phyloP scores from a whole-genome alignment of 306 rosid genomes.

The Cicer arietinum region DNA sequence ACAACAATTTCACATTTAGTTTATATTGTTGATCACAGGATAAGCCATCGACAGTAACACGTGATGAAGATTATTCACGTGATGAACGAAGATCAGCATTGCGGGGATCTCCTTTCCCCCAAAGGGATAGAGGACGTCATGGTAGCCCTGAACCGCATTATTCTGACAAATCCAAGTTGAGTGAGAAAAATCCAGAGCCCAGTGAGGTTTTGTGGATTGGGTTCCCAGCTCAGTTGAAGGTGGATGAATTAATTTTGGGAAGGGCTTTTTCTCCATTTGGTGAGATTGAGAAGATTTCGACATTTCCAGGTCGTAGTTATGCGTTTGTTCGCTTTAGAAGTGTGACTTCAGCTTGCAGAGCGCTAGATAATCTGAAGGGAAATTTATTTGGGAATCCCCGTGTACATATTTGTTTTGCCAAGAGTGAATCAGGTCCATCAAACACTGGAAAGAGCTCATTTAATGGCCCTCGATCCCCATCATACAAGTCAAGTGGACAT shows the following conservation, averaged over 20 bases:
- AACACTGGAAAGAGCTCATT: slow-evolving; percentile 68
- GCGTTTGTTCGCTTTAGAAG: slow-evolving; percentile 89
- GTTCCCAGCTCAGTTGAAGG: slow-evolving; percentile 84
- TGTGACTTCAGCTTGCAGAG: slow-evolving; percentile 73
- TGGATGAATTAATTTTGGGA: slow-evolving; percentile 75
- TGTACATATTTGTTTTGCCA: slow-evolving; percentile 94
- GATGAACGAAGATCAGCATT: slow-evolving; percentile 60
- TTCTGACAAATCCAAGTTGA: slow-evolving; percentile 69
- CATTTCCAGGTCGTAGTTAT: slow-evolving; percentile 94
- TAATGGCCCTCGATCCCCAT: slow-evolving; percentile 66
- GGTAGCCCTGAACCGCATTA: slow-evolving; percentile 66
- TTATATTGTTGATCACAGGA: slow-evolving; percentile 71
- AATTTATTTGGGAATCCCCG: slow-evolving; percentile 95
- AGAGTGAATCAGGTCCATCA: slow-evolving; percentile 80
- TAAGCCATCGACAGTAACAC: slow-evolving; percentile 61
- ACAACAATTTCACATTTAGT: slow-evolving; percentile 43
- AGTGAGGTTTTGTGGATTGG: slow-evolving; percentile 98
- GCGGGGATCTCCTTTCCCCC: slow-evolving; percentile 73
- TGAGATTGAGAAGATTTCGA: slow-evolving; percentile 83
- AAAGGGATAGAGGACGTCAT: slow-evolving; percentile 67
- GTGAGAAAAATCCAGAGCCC: slow-evolving; percentile 82
- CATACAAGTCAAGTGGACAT: slow-evolving; percentile 53
- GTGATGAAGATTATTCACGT: slow-evolving; percentile 68
- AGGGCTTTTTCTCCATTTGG: slow-evolving; percentile 92
- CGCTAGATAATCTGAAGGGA: slow-evolving; percentile 80